Conservation (phyloP, 164 flowering plant genomes). For the Piper betle region DNA sequence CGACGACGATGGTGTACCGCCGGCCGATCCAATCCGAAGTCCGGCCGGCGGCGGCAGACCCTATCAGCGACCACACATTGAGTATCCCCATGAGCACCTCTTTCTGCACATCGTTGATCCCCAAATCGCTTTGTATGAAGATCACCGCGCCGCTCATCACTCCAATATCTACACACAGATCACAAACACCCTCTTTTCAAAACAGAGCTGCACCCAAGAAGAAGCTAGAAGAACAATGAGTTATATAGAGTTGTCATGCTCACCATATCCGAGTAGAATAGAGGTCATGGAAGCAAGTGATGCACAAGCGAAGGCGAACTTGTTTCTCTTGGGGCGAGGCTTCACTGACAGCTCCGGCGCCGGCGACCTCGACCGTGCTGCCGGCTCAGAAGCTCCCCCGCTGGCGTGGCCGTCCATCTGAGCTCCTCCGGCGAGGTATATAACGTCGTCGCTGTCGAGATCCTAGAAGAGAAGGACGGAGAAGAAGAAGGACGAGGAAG, state of each 20-base stretch:
- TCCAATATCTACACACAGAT: slow-evolving; percentile 4
- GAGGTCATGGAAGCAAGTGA: slow-evolving; percentile 7
- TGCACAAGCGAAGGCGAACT: slow-evolving; percentile 7
- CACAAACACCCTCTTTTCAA: not conserved
- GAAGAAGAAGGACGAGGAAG: too few relatives aligned
- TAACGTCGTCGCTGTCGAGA: too few relatives aligned
- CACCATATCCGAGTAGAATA: slow-evolving; percentile 7
- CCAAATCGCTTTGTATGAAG: slow-evolving; percentile 7
- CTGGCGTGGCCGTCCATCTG: not conserved
- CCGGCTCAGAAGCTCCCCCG: not conserved
- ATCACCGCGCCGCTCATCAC: slow-evolving; percentile 15
- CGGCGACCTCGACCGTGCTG: not conserved
- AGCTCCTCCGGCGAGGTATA: too few relatives aligned
- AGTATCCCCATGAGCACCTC: slow-evolving; percentile 9
- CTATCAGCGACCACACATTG: slow-evolving; percentile 8
- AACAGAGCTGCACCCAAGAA: not conserved
- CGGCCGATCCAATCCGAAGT: slow-evolving; percentile 18
- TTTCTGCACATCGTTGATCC: slow-evolving; percentile 3
- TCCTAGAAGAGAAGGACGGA: too few relatives aligned
- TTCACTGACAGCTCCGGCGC: not conserved
- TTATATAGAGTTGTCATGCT: not conserved
- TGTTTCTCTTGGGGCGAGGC: slow-evolving; percentile 4
- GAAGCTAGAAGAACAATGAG: not conserved
- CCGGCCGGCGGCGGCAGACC: slow-evolving; percentile 7
- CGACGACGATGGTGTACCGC: slow-evolving; percentile 10